A percentile compares a stretch with the other conserved stretches of the same genome.
Conservation (phyloP, 805 yeast genomes). For the Yamadazyma sp. region DNA sequence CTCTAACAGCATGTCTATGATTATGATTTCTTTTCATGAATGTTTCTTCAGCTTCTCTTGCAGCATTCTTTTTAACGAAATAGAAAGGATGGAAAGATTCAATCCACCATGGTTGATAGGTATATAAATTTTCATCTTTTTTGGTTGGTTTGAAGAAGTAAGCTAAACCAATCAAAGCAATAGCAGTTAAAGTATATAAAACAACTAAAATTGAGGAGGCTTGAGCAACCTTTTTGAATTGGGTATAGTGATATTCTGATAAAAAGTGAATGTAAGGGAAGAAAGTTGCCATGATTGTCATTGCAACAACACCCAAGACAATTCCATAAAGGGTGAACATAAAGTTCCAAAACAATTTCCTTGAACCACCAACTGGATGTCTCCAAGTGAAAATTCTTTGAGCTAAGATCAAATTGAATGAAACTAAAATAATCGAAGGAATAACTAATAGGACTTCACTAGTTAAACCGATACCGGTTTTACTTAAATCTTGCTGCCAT, state of each 20-base stretch:
- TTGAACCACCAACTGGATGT: slow-evolving; percentile 68
- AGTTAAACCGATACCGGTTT: slow-evolving; percentile 50
- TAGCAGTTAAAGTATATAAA: slow-evolving; percentile 52
- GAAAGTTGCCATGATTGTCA: slow-evolving; percentile 65
- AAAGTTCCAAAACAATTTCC: slow-evolving; percentile 44
- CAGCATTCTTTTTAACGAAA: slow-evolving; percentile 54
- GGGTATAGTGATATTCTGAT: slow-evolving; percentile 38
- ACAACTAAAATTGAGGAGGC: slow-evolving; percentile 37
- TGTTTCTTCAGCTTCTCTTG: slow-evolving; percentile 43
- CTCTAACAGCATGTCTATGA: slow-evolving; percentile 50
- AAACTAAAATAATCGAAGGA: slow-evolving; percentile 56
- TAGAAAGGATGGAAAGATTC: slow-evolving; percentile 58
- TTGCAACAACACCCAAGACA: slow-evolving; percentile 57
- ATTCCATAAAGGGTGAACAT: slow-evolving; percentile 51
- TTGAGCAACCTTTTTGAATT: slow-evolving; percentile 54
- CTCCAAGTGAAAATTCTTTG: slow-evolving; percentile 76
- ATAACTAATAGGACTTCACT: slow-evolving; percentile 54
- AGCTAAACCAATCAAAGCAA: slow-evolving; percentile 47
- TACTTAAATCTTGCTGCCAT: slow-evolving; percentile 56
- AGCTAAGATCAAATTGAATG: slow-evolving; percentile 57
- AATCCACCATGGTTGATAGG: slow-evolving; percentile 80
- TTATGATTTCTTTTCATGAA: slow-evolving; percentile 47
- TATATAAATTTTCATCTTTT: slow-evolving; percentile 47
- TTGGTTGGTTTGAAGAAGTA: slow-evolving; percentile 54
- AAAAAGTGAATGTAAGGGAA: slow-evolving; percentile 59